Conservation (phyloP, 208 protist genomes). For the Crithidia sp. region DNA sequence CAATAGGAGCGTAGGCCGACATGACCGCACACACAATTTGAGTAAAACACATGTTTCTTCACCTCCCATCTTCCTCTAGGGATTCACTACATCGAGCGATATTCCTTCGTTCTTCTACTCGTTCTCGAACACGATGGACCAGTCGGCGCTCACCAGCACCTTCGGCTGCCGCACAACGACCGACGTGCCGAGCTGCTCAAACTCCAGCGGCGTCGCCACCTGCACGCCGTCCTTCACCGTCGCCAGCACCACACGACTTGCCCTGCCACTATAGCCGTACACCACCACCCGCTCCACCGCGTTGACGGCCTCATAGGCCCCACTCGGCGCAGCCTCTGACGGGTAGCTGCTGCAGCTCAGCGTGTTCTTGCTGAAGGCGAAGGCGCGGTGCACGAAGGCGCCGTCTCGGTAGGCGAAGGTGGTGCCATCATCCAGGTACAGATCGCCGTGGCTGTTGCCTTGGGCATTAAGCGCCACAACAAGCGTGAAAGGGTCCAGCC, state of each 20-base stretch:
- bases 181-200: slow-evolving; percentile 52
- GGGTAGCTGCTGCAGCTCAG: slow-evolving; percentile 36
- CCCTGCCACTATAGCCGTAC: slow-evolving; percentile 54
- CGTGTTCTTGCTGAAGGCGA: slow-evolving; percentile 51
- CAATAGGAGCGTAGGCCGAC: too few relatives aligned
- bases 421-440: slow-evolving; percentile 82
- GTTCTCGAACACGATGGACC: slow-evolving; percentile 60
- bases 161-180: slow-evolving; percentile 72
- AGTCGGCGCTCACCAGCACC: slow-evolving; percentile 56
- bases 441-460: slow-evolving; percentile 66
- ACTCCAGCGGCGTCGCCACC: slow-evolving; percentile 43
- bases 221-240: slow-evolving; percentile 3
- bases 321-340: background rate
- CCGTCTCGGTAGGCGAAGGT: slow-evolving; percentile 73
- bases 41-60: background rate
- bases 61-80: background rate
- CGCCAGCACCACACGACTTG: slow-evolving; percentile 14
- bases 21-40: too few relatives aligned
- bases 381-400: slow-evolving; percentile 51
- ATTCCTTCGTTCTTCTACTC: slow-evolving; percentile 10
- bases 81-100: background rate
- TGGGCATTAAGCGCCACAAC: slow-evolving; percentile 84
- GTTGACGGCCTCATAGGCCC: slow-evolving; percentile 32
- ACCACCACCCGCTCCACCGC: slow-evolving; percentile 74
- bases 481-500: slow-evolving; percentile 94